Evolutionary conservation across 495 filamentous ascomycete genomes (phyloP), one percentile per base, ranked within the genome.

Genomic region (Chaetomium fimeti): DNA sequence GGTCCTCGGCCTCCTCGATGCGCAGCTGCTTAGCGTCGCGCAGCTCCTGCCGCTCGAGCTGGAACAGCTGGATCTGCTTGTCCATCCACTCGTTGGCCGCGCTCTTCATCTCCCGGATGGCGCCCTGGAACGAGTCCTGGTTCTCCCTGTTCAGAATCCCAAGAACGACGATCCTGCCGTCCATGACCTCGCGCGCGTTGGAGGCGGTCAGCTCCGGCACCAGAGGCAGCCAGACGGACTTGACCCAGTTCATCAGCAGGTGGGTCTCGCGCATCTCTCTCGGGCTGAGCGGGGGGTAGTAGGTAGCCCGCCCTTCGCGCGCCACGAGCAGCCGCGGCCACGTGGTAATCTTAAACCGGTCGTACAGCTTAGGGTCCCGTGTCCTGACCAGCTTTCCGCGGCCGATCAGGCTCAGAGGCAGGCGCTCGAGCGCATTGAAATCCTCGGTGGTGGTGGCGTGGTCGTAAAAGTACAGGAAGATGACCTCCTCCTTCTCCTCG

Each of bases 81-180:
- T 97, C 94, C 88, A 98, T 96, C 91, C 94, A 98, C 70, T 98
- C 94, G 60, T 91, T 81, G 13, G 94, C 94, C 24, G 94, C 94
- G 64, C 91, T 92, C 82, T 96, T 98, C 76, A 98, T 87, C 77
- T 98, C 94, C 18, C 89, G 86, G 76, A 89, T 90, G 27, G 90
- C 87, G 53, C 82, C 81, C 60, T 83, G 77, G 78, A 94, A 98
- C 28, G 93, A 89, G 55, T 91, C 89, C 40, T 87, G 79, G 51
- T 91, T 85, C 13, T 91, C 88, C 18, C 93, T 85, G 71, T 87
- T 91, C 28, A 98, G 78, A 24, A 98, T 89, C 15, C 91, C 95
- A 18, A 98, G 85, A 0, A 98, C 94, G 29, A 98, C 94, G 38
- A 89, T 87, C 75, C 92, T 92, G 61, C 90, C 90, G 70, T 92